Evolutionary conservation across 2,329 filamentous ascomycete genomes (phyloP), one percentile per base, ranked within the genome.

Genomic region (Pseudophaeomoniella oleicola): DNA sequence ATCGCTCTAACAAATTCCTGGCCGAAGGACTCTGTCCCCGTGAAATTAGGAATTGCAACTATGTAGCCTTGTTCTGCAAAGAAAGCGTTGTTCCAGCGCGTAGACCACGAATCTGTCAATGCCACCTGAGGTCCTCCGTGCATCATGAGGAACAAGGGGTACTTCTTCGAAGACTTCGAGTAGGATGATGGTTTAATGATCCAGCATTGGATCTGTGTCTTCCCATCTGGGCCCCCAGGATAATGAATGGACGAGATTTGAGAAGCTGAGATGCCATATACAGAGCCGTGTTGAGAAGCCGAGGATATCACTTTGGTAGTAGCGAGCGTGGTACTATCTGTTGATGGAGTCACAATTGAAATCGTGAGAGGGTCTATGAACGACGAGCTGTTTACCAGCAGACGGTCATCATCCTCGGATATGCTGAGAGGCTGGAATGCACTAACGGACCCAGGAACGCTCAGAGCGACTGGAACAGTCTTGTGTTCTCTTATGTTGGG

Each of bases 51-150:
- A 35, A 75, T 70, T 33, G 93, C 75, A 15, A 81, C 82, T 3
- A 93, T 71, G 51, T 90, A 93, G 32, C 85, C 85, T 58, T 88
- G 82, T 54, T 92, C 84, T 3, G 85, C 84, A 51, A 85, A 92
- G 6, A 88, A 70, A 41, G 81, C 82, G 2, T 81, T 79, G 52
- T 92, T 92, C 85, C 85, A 93, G 13, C 85, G 68, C 2, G 78
- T 85, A 53, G 72, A 80, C 82, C 84, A 92, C 17, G 69, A 64
- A 49, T 90, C 79, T 19, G 57, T 62, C 78, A 81, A 88, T 0
- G 81, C 73, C 15, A 77, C 73, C 54, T 90, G 82, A 0, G 84
- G 84, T 0, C 85, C 85, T 37, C 85, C 85, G 50, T 93, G 85
- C 43, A 92, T 81, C 30, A 87, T 62, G 51, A 86, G 78, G 2